A percentile compares a stretch with the other conserved stretches of the same genome.
Evolutionary conservation across 2,329 filamentous ascomycete species (phyloP).

Genomic region (Dothiorella sarmentorum): DNA sequence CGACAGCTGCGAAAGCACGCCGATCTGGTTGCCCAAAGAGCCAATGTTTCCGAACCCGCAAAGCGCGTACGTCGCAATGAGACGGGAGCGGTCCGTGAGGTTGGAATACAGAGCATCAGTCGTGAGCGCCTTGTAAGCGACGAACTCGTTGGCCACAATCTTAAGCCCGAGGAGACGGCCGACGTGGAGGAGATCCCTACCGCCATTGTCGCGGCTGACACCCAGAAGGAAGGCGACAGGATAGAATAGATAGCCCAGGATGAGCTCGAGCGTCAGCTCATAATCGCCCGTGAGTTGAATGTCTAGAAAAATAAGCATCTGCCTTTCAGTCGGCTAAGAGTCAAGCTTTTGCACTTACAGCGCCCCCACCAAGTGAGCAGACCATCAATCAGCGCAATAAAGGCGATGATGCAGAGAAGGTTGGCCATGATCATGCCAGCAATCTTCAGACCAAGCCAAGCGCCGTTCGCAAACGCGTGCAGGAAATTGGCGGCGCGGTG

Average conservation of each 20-base stretch:
- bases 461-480: slow-evolving; percentile 80
- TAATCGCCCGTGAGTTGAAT: slow-evolving; percentile 66
- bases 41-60: slow-evolving; percentile 77
- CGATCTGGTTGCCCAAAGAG: slow-evolving; percentile 84
- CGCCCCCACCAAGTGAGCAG: slow-evolving; percentile 79
- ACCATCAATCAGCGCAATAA: slow-evolving; percentile 70
- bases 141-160: slow-evolving; percentile 81
- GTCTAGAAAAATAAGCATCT: slow-evolving; percentile 35
- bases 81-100: slow-evolving; percentile 66
- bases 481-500: slow-evolving; percentile 74
- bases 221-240: slow-evolving; percentile 78
- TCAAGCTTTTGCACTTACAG: slow-evolving; percentile 35
- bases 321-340: not conserved
- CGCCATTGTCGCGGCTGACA: slow-evolving; percentile 55
- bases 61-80: slow-evolving; percentile 83
- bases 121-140: slow-evolving; percentile 62
- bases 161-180: slow-evolving; percentile 79
- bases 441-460: slow-evolving; percentile 83
- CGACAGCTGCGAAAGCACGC: slow-evolving; percentile 77
- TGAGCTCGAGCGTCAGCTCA: slow-evolving; percentile 68
- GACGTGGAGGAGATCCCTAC: slow-evolving; percentile 64
- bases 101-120: slow-evolving; percentile 50
- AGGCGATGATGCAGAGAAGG: slow-evolving; percentile 78
- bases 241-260: slow-evolving; percentile 74
- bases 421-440: slow-evolving; percentile 77